Percentiles rank a stretch among this genome's conserved stretches.
These are phyloP conservation scores for Psidium guajava DNA, from an alignment of 345 rosid genomes.

Conservation along the genomic window DNA sequence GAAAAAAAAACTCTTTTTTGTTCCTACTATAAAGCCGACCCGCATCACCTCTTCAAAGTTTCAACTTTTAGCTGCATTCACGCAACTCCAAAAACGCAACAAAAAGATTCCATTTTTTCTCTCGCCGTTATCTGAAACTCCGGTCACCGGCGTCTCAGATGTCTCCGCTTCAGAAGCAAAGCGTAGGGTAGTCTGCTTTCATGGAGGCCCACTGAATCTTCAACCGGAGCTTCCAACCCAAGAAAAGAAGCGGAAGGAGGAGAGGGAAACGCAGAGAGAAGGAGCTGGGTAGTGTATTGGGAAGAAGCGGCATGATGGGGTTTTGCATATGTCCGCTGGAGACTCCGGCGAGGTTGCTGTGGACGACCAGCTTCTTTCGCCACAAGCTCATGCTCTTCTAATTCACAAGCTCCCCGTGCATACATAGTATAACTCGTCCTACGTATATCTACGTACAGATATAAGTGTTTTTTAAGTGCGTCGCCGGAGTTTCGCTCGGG, in stretches of 20 bases:
- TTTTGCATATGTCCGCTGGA: constrained; percentile 68
- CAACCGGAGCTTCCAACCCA: background rate
- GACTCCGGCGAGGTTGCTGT: constrained; percentile 80
- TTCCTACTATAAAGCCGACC: background rate
- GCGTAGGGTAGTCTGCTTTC: background rate
- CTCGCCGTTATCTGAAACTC: background rate
- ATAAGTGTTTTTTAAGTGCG: background rate
- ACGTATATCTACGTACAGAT: background rate
- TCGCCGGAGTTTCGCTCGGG: background rate
- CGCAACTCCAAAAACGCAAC: background rate
- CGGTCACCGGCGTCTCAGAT: background rate
- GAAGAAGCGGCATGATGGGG: constrained; percentile 58
- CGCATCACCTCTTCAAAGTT: background rate
- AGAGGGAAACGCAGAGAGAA: background rate
- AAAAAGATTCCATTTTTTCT: background rate
- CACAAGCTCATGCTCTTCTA: constrained; percentile 89
- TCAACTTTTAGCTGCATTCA: background rate
- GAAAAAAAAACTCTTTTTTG: accelerated
- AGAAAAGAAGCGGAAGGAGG: background rate
- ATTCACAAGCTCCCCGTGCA: constrained; percentile 1
- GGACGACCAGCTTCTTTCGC: constrained; percentile 97
- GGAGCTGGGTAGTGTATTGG: background rate
- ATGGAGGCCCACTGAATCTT: background rate
- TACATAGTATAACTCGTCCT: background rate
- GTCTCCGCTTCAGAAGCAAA: background rate